These are phyloP conservation scores for Sarcocystis neurona DNA, from an alignment of 169 alveolate species.

Conservation along the genomic window DNA sequence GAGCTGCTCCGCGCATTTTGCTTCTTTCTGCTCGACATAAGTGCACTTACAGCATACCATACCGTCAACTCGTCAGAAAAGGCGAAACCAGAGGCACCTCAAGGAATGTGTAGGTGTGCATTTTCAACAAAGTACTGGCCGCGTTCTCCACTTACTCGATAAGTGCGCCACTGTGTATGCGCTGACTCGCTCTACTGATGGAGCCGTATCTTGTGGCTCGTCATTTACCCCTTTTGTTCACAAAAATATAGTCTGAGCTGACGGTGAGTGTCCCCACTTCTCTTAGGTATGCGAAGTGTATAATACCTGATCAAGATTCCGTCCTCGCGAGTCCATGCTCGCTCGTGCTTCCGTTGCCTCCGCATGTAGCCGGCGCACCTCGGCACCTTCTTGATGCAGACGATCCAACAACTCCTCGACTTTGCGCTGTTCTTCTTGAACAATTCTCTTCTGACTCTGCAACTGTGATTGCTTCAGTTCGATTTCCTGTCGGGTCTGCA, in stretches of 20 bases:
- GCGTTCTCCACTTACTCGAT: too few species aligned
- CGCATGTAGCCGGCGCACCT: neutral
- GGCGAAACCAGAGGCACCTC: neutral
- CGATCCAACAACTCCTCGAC: neutral
- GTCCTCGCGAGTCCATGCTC: neutral
- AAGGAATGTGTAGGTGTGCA: neutral
- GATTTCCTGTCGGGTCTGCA: neutral
- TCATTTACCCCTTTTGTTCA: too few species aligned
- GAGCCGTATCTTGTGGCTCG: too few species aligned
- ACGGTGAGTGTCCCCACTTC: too few species aligned
- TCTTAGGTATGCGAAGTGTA: too few species aligned
- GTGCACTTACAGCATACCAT: neutral
- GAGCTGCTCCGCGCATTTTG: neutral
- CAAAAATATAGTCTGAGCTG: too few species aligned
- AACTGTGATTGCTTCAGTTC: neutral
- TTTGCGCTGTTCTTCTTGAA: neutral
- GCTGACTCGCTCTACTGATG: too few species aligned
- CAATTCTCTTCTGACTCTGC: neutral
- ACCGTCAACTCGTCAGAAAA: too few species aligned
- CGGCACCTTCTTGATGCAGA: neutral
- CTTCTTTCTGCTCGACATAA: too few species aligned
- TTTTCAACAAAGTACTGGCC: neutral
- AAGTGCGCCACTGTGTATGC: too few species aligned
- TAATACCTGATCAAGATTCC: neutral
- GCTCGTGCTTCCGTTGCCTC: slow-evolving; percentile 16